A percentile compares a stretch with the other conserved stretches of the same genome.
phyloP scores from a whole-genome alignment of 345 rosid genomes.

The Syzygium aromaticum region DNA sequence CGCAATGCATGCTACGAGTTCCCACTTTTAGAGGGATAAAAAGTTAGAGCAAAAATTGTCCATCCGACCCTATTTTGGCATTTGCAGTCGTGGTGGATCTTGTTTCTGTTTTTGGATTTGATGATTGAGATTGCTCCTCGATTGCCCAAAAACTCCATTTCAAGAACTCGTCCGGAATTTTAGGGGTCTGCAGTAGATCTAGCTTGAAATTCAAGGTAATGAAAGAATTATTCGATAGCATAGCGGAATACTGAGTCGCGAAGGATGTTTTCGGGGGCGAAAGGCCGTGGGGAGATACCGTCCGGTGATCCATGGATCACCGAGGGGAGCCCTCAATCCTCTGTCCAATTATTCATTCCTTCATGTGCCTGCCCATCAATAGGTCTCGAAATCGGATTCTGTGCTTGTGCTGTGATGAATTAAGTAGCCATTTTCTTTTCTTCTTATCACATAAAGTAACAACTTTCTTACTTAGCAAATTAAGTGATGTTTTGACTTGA shows the following conservation, averaged over 20 bases:
- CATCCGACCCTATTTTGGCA: neutral
- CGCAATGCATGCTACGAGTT: slow-evolving; percentile 11
- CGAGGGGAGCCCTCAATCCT: neutral
- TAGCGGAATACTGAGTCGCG: slow-evolving; percentile 4
- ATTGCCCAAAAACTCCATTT: neutral
- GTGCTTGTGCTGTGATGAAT: too few species aligned
- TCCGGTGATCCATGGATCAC: neutral
- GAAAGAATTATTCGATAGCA: neutral
- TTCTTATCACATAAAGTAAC: neutral
- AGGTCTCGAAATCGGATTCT: too few species aligned
- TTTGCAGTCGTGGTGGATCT: slow-evolving; percentile 1
- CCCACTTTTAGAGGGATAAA: neutral
- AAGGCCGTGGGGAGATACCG: slow-evolving; percentile 36
- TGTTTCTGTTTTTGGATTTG: neutral
- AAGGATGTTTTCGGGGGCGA: slow-evolving; percentile 14
- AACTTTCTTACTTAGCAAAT: neutral
- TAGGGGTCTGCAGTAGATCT: slow-evolving; percentile 13
- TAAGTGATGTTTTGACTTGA: neutral
- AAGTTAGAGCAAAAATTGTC: neutral
- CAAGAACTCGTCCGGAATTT: neutral
- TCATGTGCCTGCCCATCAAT: neutral
- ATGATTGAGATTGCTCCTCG: neutral
- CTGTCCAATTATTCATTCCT: neutral
- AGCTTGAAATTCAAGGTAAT: neutral
- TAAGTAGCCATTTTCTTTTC: neutral